phyloP scores from a whole-genome alignment of 805 yeast species.

The Kluyveromyces nonfermentans region DNA sequence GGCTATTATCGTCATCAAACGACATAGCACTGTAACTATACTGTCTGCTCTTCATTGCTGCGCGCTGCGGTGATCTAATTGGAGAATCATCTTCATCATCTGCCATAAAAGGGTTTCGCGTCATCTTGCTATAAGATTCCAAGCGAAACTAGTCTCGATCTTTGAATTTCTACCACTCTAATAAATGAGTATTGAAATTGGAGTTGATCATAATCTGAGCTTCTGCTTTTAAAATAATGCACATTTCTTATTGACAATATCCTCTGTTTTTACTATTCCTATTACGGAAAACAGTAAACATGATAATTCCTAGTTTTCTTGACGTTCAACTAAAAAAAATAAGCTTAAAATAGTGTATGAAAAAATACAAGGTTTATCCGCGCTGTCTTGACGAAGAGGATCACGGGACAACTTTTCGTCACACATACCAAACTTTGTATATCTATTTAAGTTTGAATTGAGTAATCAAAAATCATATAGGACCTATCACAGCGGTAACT shows the following conservation, averaged over 20 bases:
- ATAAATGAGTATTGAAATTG: no score
- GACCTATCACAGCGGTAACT: no score
- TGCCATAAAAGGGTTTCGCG: slow-evolving; percentile 28
- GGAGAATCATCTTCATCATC: slow-evolving; percentile 24
- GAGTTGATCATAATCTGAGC: no score
- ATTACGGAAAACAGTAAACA: slow-evolving; percentile 2
- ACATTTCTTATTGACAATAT: neutral
- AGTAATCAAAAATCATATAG: no score
- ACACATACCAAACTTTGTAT: no score
- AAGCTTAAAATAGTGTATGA: neutral
- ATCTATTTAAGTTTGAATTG: no score
- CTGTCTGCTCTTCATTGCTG: slow-evolving; percentile 19
- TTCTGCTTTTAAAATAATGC: neutral
- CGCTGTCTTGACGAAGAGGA: no score
- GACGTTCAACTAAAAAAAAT: neutral
- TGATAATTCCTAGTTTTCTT: neutral
- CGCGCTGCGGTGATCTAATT: slow-evolving; percentile 18
- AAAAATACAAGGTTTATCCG: neutral
- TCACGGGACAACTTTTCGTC: no score
- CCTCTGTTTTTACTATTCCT: slow-evolving; percentile 3
- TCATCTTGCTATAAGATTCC: slow-evolving; percentile 11
- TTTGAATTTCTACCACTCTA: no score
- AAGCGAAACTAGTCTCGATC: neutral
- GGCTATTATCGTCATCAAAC: slow-evolving; percentile 17
- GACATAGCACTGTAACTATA: slow-evolving; percentile 19